phyloP scores from a whole-genome alignment of 768 basidiomycete species.

The Lentinula detonsa region DNA sequence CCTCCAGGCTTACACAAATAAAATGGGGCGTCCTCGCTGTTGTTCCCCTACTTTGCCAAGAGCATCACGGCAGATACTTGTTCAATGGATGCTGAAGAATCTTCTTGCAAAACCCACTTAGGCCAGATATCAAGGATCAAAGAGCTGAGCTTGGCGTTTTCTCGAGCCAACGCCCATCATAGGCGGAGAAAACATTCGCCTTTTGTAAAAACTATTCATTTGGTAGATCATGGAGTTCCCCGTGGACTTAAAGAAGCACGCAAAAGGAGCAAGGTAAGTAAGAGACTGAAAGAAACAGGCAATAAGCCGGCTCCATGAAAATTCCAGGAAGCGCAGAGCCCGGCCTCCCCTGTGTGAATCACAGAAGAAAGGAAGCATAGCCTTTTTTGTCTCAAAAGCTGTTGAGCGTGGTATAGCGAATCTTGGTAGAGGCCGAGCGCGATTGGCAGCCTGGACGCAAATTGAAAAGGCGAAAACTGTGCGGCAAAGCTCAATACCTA shows the following conservation, averaged over 20 bases:
- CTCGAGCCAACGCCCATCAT: background rate
- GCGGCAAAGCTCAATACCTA: too few species aligned
- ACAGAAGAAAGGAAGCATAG: background rate
- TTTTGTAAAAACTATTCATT: background rate
- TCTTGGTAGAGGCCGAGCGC: background rate
- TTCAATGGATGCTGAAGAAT: background rate
- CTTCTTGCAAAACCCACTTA: background rate
- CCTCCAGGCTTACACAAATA: background rate
- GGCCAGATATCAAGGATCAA: background rate
- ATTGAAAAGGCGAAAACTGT: too few species aligned
- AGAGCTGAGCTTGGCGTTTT: background rate
- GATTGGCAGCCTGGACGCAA: background rate
- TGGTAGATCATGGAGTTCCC: background rate
- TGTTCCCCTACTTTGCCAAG: background rate
- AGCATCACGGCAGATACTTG: background rate
- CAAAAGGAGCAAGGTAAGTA: background rate
- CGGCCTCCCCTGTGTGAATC: background rate
- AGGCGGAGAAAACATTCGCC: background rate
- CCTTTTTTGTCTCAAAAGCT: background rate
- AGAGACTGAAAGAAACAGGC: too few species aligned
- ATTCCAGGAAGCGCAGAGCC: background rate
- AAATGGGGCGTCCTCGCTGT: background rate
- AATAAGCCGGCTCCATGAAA: background rate
- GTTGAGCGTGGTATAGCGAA: background rate
- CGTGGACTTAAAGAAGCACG: background rate